Evolutionary conservation across 345 rosid genomes (phyloP).

Genomic region (Streptanthus diversifolius): DNA sequence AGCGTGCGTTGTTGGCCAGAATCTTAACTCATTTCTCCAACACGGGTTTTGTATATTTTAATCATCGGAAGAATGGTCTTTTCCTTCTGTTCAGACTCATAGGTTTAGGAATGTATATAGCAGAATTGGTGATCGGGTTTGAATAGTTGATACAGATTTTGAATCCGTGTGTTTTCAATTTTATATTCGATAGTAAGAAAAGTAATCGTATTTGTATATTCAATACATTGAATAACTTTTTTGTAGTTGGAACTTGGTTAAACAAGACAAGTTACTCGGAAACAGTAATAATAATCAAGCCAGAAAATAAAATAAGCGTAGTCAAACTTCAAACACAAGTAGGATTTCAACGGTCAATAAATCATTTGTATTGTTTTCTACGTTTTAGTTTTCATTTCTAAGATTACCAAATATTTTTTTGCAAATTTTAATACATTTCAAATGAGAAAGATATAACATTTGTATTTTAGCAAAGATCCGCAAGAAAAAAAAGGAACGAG

Average conservation of each 20-base stretch:
- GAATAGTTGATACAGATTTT: background rate
- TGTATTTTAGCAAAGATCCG: background rate
- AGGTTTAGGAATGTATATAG: no score
- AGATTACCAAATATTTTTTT: background rate
- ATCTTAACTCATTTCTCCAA: background rate
- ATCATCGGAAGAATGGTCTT: background rate
- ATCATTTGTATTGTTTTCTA: background rate
- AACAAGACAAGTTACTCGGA: background rate
- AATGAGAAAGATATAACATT: background rate
- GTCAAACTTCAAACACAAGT: background rate
- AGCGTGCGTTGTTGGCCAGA: background rate
- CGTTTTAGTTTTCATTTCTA: background rate
- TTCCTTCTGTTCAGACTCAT: background rate
- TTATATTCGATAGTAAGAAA: background rate
- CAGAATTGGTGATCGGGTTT: background rate
- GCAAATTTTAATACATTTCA: background rate
- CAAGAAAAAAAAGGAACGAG: background rate
- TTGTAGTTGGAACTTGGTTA: background rate
- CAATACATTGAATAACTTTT: background rate
- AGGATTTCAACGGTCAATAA: slow-evolving; percentile 3
- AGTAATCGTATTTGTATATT: background rate
- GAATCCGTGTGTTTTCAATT: background rate
- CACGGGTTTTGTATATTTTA: slow-evolving; percentile 5
- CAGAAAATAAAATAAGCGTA: background rate
- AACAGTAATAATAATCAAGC: background rate